phyloP scores from a whole-genome alignment of 1,139 yeast species.

The Sugiyamaella xylanicola region DNA sequence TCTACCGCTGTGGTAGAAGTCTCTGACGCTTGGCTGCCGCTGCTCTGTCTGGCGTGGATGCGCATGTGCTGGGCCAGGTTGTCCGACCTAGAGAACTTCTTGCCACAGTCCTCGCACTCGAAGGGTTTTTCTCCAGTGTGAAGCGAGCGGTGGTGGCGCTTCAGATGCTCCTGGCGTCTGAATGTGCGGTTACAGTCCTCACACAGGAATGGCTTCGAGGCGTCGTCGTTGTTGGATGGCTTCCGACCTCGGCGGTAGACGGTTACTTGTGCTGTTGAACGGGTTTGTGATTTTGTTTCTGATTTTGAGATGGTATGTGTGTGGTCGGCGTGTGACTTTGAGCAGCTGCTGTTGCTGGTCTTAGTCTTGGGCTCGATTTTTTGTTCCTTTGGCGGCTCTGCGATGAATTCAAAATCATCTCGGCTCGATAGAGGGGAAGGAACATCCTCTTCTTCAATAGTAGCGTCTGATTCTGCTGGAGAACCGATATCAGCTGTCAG shows the following conservation, averaged over 20 bases:
- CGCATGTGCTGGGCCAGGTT: constrained; percentile 75
- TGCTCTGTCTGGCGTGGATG: constrained; percentile 47
- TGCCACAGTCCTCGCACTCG: constrained; percentile 68
- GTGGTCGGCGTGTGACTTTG: neutral
- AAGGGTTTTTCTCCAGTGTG: constrained; percentile 73
- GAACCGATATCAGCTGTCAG: neutral
- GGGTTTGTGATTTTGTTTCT: neutral
- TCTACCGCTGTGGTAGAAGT: neutral
- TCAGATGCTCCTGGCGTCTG: constrained; percentile 77
- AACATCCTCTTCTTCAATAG: constrained; percentile 16
- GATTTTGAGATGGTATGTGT: neutral
- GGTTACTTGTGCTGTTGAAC: constrained; percentile 6
- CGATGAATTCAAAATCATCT: neutral
- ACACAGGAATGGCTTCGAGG: constrained; percentile 39
- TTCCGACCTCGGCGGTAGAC: constrained; percentile 39
- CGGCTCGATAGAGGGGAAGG: neutral
- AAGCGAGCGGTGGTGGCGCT: constrained; percentile 72
- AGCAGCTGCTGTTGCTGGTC: neutral
- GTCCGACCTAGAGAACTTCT: constrained; percentile 74
- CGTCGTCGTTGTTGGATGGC: constrained; percentile 34
- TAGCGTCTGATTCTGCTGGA: constrained; percentile 15
- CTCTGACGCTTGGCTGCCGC: too few relatives aligned
- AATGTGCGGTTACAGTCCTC: constrained; percentile 47
- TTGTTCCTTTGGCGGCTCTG: neutral
- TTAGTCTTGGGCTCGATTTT: neutral